Base-by-base conservation (phyloP, 805 yeast genomes). In the Sungouiozyma intestinalis region DNA sequence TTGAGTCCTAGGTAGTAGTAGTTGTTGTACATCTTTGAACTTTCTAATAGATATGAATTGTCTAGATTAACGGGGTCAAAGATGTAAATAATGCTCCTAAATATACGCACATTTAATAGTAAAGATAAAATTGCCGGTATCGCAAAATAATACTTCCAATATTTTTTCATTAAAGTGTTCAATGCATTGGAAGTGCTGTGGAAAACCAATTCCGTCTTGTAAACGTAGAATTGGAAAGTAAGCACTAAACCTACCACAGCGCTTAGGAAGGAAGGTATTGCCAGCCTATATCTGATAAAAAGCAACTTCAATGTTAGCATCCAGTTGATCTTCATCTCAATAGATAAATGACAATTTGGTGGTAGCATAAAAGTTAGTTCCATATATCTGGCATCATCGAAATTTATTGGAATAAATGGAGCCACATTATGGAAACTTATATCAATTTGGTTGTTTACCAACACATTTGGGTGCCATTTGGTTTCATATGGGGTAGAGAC, bases 211-310 rank as follows among this genome's bases (percentile, higher is more conserved):
- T 62, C 60, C 29, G 61, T 46, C 40, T 65, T 55, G 52, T 69
- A 80, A 16, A 53, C 50, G 31, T 52, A 51, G 40, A 81, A 65
- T 57, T 88, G 97, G 16, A 76, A 51, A 2, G 73, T 51, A 36
- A 81, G 48, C 0, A 74, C 72, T 15, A 76, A 43, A 0, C 76
- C 60, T 1, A 79, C 69, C 15, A 83, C 65, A 33, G 77, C 74
- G 1, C 81, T 66, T 3, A 94, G 87, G 41, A 83, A 71, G 1
- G 87, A 71, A 3, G 84, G 80, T 34, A 82, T 65, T 1, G 84
- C 76, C 13, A 90, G 69, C 53, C 98, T 71, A 60, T 83, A 90
- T 43, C 94, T 69, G 50, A 87, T 66, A 3, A 84, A 80, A 38
- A 88, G 62, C 48, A 82, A 68, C 43, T 79, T 81, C 45, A 88